Conservation (phyloP, 2,329 filamentous ascomycete species). For the Orbilia javanica region DNA sequence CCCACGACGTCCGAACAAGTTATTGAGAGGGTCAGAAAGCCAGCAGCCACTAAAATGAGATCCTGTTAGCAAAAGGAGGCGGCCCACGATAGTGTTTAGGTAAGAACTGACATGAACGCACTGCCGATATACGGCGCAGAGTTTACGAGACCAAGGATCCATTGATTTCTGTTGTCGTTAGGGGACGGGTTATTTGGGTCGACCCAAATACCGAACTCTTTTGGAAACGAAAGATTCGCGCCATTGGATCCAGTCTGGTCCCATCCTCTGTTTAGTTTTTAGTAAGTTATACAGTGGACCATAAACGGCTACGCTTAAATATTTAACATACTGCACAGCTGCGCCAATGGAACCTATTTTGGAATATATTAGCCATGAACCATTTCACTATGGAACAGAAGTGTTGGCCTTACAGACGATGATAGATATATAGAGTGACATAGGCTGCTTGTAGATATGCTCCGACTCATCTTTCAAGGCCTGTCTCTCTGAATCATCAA, state of each 20-base stretch:
- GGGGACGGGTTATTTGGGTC: conserved; percentile 62
- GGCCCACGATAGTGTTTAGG: too few relatives aligned
- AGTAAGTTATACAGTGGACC: not conserved
- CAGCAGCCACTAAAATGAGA: conserved; percentile 70
- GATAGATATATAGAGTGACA: conserved; percentile 75
- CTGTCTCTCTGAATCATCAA: conserved; percentile 73
- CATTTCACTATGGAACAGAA: not conserved
- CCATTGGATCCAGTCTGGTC: conserved; percentile 76
- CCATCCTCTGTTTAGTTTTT: conserved; percentile 68
- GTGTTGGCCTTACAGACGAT: conserved; percentile 69
- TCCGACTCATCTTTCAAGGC: conserved; percentile 73
- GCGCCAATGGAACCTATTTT: conserved; percentile 72
- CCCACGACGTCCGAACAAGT: conserved; percentile 72
- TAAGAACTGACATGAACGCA: conserved; percentile 69
- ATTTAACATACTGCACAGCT: conserved; percentile 70
- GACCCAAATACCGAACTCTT: conserved; percentile 59
- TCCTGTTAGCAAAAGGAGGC: conserved; percentile 28
- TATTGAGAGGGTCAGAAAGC: conserved; percentile 76
- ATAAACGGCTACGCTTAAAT: not conserved
- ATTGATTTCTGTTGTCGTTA: conserved; percentile 68
- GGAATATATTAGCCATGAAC: not conserved
- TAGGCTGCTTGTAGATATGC: conserved; percentile 77
- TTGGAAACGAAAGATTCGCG: conserved; percentile 62
- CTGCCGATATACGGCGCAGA: conserved; percentile 70
- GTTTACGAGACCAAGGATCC: conserved; percentile 77